Evolutionary conservation across 306 rosid species (phyloP).

Genomic region (Chamaecrista fasciculata): DNA sequence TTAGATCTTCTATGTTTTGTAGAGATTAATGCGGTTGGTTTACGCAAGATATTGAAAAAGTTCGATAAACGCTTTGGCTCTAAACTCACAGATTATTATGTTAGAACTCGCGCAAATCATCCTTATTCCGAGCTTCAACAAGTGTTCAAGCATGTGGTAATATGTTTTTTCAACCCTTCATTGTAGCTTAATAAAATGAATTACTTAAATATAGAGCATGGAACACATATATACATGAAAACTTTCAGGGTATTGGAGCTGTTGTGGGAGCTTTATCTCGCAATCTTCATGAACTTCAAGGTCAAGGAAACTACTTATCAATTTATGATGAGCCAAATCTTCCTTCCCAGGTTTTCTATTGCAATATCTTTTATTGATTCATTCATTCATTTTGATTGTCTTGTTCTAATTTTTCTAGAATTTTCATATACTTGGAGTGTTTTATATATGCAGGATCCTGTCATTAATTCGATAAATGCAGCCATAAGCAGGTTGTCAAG

Average conservation of each 20-base stretch:
- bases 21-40: slow-evolving; percentile 87
- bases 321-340: slow-evolving; percentile 81
- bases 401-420: not conserved
- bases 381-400: slow-evolving; percentile 5
- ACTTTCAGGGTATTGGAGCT: slow-evolving; percentile 82
- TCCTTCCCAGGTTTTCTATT: slow-evolving; percentile 67
- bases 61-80: slow-evolving; percentile 93
- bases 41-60: slow-evolving; percentile 96
- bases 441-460: slow-evolving; percentile 82
- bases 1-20: slow-evolving; percentile 78
- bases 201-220: too few species aligned
- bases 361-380: not conserved
- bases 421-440: slow-evolving; percentile 8
- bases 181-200: too few species aligned
- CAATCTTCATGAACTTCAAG: slow-evolving; percentile 94
- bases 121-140: slow-evolving; percentile 99
- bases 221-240: slow-evolving; percentile 29
- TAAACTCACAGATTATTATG: slow-evolving; percentile 85
- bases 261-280: slow-evolving; percentile 97
- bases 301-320: slow-evolving; percentile 89
- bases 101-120: slow-evolving; percentile 91
- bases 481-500: slow-evolving; percentile 80
- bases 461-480: slow-evolving; percentile 73
- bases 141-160: slow-evolving; percentile 99
- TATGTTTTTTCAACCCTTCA: slow-evolving; percentile 31